Base-by-base conservation (phyloP, 2,329 filamentous ascomycete genomes). In the Fusarium proliferatum region DNA sequence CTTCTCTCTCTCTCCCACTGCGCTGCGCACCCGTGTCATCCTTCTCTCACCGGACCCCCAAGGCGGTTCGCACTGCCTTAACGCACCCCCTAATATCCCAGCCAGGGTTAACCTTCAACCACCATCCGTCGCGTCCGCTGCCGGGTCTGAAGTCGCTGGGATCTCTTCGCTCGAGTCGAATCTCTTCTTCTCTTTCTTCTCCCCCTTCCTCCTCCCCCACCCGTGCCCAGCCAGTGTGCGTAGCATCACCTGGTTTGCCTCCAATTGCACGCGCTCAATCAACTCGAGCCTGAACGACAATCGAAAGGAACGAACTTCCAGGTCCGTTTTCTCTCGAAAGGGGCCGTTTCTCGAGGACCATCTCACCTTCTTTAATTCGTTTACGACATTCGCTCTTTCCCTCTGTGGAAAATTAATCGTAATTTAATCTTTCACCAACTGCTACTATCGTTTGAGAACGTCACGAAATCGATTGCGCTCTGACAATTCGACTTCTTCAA, bases 371-470 rank as follows among this genome's bases (percentile, higher is more conserved):
- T 71, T 78, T 64, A 56, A 46, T 68, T 66, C 41, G 28, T 71
- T 70, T 60, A 57, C 73, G 67, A 74, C 73, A 57, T 59, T 76
- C 74, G 57, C 73, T 74, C 70, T 68, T 69, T 69, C 68, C 61
- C n/a, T 38, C n/a, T 33, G 62, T 51, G 61, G 72, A 59, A 61
- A 65, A 64, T 41, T 77, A 77, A 78, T 77, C 61, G 58, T 78
- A 78, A 76, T 76, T 67, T 76, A 78, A 78, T 77, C 60, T 65
- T 60, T 60, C 56, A 67, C 73, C 75, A 78, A 78, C 75, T 76
- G 53, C 62, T 55, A 76, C 56, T 26, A 65, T 78, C 76, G 64
- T 75, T 78, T 69, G 63, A 61, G 43, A 57, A n/a, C 33, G 53
- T 61, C 55, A 73, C 72, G 60, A 72, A 69, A 57, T 69, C 58